Evolutionary conservation across 2,329 filamentous ascomycete species (phyloP), one percentile per base, ranked within the genome.

Genomic region (Calonectria multiphialidica): DNA sequence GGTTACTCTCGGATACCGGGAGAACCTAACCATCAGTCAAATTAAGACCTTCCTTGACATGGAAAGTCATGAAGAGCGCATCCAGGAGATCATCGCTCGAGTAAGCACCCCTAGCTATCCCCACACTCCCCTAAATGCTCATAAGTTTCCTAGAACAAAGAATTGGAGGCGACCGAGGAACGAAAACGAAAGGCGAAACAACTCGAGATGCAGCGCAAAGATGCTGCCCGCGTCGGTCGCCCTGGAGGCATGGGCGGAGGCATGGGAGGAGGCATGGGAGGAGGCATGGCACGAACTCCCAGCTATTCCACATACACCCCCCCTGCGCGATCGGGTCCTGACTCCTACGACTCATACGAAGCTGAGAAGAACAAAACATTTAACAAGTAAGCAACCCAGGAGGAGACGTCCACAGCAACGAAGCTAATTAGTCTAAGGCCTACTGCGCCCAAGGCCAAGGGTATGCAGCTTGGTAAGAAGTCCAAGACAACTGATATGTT

Each of bases 21-120:
- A 99, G 87, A 99, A 99, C 85, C 87, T 99, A 78, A 97, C 96
- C 28, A 91, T 99, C 80, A 95, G 93, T 85, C 97, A 99, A 86
- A 99, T 99, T 88, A 98, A 97, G 90, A 98, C 97, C 2, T 99
- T 99, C 89, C 86, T 99, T 78, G 97, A 98, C 82, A 99, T 99
- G 97, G 97, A 99, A 85, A 97, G 94, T 85, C 97, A 99, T 81
- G 97, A 99, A 86, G 97, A 99, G 89, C 93, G 97, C 82, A 98
- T 99, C 78, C 97, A 99, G 85, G 97, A 98, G 83, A 99, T 98
- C 75, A 98, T 98, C 82, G 95, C 95, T 74, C 90, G 95, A 83
- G 94, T 96, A 91, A 74, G 88, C 80, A 35, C 35, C 63, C 35
- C 21, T 21, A 16, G 18, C 13, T 50, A 25, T 49, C 16, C 10